Evolutionary conservation across 768 basidiomycete species (phyloP), one percentile per base, ranked within the genome.

Genomic region (Phanerodontia chrysosporium): DNA sequence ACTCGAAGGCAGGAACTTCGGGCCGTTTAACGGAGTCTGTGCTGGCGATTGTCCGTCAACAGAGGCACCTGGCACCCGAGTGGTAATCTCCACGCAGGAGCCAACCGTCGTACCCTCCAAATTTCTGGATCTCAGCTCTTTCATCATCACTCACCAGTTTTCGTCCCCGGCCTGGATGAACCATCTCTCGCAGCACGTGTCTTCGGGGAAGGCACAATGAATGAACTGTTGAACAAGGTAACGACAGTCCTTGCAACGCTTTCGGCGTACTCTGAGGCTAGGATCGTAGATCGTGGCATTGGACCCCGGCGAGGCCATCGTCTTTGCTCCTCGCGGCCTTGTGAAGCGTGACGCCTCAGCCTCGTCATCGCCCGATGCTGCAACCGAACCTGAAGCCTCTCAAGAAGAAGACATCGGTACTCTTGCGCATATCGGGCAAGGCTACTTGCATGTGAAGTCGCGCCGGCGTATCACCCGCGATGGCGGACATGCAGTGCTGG

Each of bases 131-230:
- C 75, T 90, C 0, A 89, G 87, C 54, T 82, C 81, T 0, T 72
- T 89, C 1, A 71, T 83, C 0, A 80, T 90, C 24, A 63, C 89
- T 1, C 89, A 90, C 61, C 76, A 87, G 1, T 91, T 91, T 67
- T 87, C 87, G 0, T 90, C 89, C 0, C 85, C 86, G 0, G 76
- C 83, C 2, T 90, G 89, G 89, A 87, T 87, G 83, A 76, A 83
- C 0, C 85, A 88, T 61, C 67, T 90, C 0, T 75, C 79, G 0
- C 79, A 83, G 18, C 88, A 89, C 63, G 85, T 90, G 2, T 83
- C 86, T 0, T 83, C 81, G 0, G 71, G 74, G 78, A 75, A 0
- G 82, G 85, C 28, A 83, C 81, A 0, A 87, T 89, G 59, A 82
- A 87, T 59, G 77, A 80, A 46, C 81, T 90, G 8, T 86, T 87